phyloP scores from a whole-genome alignment of 2,329 filamentous ascomycete genomes.

The Periconia macrospinosa region DNA sequence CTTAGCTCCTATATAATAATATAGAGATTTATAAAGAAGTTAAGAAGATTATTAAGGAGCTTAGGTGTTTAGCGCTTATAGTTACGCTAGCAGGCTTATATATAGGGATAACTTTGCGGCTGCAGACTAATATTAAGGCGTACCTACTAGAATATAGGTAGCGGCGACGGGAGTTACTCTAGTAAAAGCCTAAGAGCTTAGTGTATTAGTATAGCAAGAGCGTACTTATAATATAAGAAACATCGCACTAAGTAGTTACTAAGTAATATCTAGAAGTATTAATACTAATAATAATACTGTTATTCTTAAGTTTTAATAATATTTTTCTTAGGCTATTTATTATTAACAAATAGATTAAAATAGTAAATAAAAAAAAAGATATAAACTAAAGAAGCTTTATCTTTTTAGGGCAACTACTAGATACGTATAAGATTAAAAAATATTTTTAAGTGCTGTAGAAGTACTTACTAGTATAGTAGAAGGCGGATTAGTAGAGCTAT shows the following conservation, averaged over 20 bases:
- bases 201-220: constrained; percentile 24
- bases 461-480: constrained; percentile 19
- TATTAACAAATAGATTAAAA: background rate
- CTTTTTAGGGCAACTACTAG: background rate
- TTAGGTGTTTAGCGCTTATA: constrained; percentile 20
- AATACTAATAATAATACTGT: constrained; percentile 12
- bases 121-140: constrained; percentile 13
- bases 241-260: constrained; percentile 14
- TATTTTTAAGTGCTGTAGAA: constrained; percentile 8
- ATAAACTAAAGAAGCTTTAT: constrained; percentile 2
- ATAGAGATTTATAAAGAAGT: background rate
- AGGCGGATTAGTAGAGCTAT: constrained; percentile 17
- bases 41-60: constrained; percentile 17
- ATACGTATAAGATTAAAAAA: constrained; percentile 12
- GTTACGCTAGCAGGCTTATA: constrained; percentile 20
- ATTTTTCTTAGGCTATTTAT: constrained; percentile 12
- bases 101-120: constrained; percentile 15
- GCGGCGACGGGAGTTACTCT: constrained; percentile 16
- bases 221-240: constrained; percentile 26
- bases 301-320: constrained; percentile 13
- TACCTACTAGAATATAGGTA: constrained; percentile 18
- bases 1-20: background rate
- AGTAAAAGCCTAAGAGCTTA: constrained; percentile 11
- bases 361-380: background rate
- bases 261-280: constrained; percentile 14